Base-by-base conservation (phyloP, 2,329 filamentous ascomycete species). In the Kalaharituber pfeilii region DNA sequence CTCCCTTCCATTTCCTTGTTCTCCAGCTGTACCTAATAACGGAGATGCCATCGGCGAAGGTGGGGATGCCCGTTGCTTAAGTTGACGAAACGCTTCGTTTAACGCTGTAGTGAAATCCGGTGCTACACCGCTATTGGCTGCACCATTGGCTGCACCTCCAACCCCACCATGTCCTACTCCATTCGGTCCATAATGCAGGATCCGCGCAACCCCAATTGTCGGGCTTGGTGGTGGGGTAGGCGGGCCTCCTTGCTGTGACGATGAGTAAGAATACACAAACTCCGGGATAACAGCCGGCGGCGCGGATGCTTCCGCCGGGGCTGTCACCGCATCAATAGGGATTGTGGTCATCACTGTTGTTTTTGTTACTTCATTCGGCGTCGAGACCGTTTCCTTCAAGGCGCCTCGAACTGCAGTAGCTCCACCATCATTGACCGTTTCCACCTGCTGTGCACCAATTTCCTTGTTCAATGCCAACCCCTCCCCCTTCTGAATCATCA, bases 401-500 rank as follows among this genome's bases (percentile, higher is more conserved):
- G 53, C 45, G n/a, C n/a, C n/a, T n/a, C n/a, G n/a, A n/a, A n/a
- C n/a, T n/a, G n/a, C n/a, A n/a, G n/a, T n/a, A n/a, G n/a, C n/a
- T n/a, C n/a, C n/a, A n/a, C n/a, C 18, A n/a, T n/a, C n/a, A n/a
- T n/a, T n/a, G n/a, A n/a, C n/a, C n/a, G n/a, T n/a, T n/a, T n/a
- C n/a, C n/a, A n/a, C n/a, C n/a, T n/a, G n/a, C n/a, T n/a, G n/a
- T n/a, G n/a, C n/a, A n/a, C n/a, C n/a, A n/a, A n/a, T n/a, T n/a
- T n/a, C n/a, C n/a, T n/a, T n/a, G n/a, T n/a, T n/a, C n/a, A n/a
- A n/a, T n/a, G n/a, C 51, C 36, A n/a, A n/a, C 26, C 60, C 60
- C 47, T 62, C 62, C 18, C 66, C 65, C 25, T 47, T 15, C 51
- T 69, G 65, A 52, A 75, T 72, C 50, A 67, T 65, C 47, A 68